Conservation (phyloP, 2,329 filamentous ascomycete species). For the Sarocladiaceae sp. region DNA sequence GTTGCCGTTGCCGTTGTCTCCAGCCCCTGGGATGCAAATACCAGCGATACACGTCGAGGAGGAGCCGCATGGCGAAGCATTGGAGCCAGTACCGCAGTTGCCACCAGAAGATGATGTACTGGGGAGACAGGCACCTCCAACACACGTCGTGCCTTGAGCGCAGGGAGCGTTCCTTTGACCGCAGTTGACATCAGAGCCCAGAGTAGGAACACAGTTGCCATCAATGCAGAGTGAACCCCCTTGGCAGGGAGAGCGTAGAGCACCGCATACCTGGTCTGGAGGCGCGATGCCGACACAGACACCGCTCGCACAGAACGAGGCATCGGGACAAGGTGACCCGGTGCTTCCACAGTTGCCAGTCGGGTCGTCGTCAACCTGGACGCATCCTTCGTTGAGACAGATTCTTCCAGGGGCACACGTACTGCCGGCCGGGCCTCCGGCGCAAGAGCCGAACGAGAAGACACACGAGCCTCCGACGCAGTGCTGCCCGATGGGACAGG, state of each 20-base stretch:
- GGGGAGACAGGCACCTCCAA: conserved; percentile 6
- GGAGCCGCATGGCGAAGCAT: background rate
- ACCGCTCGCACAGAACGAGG: conserved; percentile 6
- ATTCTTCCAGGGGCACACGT: conserved; percentile 1
- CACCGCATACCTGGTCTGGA: background rate
- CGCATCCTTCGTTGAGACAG: conserved; percentile 4
- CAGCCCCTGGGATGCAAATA: background rate
- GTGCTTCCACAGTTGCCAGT: background rate
- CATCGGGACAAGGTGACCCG: background rate
- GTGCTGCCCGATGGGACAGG: background rate
- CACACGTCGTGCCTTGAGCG: background rate
- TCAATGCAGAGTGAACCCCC: background rate
- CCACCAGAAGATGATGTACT: background rate
- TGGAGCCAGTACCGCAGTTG: background rate
- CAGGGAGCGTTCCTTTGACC: background rate
- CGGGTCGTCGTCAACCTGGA: background rate
- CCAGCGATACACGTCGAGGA: background rate
- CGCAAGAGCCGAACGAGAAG: background rate
- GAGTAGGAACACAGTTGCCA: background rate
- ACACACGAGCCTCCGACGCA: conserved; percentile 1
- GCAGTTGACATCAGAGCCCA: background rate
- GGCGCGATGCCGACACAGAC: conserved; percentile 5
- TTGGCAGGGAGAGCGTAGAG: background rate
- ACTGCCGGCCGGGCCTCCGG: background rate
- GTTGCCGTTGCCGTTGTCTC: background rate